Evolutionary conservation across 495 filamentous ascomycete species (phyloP).

Genomic region (Penicillium diatomitis): DNA sequence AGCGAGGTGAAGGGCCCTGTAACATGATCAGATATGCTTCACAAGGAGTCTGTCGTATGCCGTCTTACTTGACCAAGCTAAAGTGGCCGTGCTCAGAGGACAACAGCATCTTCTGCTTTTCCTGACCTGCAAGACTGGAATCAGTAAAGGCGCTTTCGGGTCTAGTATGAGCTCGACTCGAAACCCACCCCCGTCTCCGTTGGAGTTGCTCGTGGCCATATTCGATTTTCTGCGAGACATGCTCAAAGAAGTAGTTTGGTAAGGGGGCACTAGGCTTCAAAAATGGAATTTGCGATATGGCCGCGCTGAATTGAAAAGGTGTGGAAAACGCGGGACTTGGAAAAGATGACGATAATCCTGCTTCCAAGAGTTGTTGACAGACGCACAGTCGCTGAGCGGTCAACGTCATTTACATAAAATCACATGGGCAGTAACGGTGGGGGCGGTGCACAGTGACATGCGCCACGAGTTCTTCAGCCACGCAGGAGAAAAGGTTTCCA

Average conservation of each 20-base stretch:
- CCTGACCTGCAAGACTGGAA: slow-evolving; percentile 45
- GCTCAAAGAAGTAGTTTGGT: slow-evolving; percentile 16
- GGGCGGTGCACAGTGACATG: slow-evolving; percentile 12
- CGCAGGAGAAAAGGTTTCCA: slow-evolving; percentile 2
- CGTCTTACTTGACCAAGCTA: slow-evolving; percentile 55
- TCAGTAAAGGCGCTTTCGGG: slow-evolving; percentile 2
- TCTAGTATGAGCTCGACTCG: slow-evolving; percentile 1
- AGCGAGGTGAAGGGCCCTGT: slow-evolving; percentile 80
- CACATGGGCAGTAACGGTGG: slow-evolving; percentile 9
- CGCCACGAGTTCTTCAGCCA: slow-evolving; percentile 25
- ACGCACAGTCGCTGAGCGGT: slow-evolving; percentile 26
- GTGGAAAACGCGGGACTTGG: slow-evolving; percentile 12
- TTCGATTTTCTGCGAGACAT: slow-evolving; percentile 40
- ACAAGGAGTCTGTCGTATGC: neutral
- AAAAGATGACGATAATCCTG: slow-evolving; percentile 23
- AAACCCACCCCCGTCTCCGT: slow-evolving; percentile 34
- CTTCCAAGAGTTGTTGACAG: slow-evolving; percentile 26
- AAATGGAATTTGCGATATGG: neutral
- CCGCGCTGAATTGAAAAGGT: slow-evolving; percentile 2
- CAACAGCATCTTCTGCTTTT: slow-evolving; percentile 83
- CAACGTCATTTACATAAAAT: slow-evolving; percentile 29
- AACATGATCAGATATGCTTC: slow-evolving; percentile 9
- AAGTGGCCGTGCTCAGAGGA: slow-evolving; percentile 69
- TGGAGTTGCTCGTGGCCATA: slow-evolving; percentile 31
- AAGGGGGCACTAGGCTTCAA: neutral